phyloP scores from a whole-genome alignment of 306 rosid genomes.

The Cucurbita pepo region DNA sequence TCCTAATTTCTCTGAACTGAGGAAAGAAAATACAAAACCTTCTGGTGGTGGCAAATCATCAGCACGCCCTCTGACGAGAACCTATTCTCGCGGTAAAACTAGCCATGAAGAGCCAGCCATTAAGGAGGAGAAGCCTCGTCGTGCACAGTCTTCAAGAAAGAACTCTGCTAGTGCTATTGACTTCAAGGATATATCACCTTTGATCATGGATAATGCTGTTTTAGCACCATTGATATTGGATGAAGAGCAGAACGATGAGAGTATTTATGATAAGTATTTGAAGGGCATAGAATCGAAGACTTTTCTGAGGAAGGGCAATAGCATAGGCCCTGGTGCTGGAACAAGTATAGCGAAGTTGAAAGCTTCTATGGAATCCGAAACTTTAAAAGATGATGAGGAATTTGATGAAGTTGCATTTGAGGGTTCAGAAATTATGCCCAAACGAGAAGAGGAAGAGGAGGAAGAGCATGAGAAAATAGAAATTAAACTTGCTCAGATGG shows the following conservation, averaged over 20 bases:
- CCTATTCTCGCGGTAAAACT: slow-evolving; percentile 52
- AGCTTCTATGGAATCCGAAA: slow-evolving; percentile 39
- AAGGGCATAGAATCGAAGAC: slow-evolving; percentile 36
- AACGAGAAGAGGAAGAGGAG: slow-evolving; percentile 38
- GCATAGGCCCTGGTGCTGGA: slow-evolving; percentile 36
- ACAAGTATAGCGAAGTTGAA: slow-evolving; percentile 38
- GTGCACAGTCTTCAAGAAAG: slow-evolving; percentile 42
- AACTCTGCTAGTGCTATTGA: slow-evolving; percentile 47
- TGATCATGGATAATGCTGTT: slow-evolving; percentile 47
- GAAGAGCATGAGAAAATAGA: slow-evolving; percentile 34
- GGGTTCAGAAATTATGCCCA: slow-evolving; percentile 34
- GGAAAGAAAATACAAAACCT: slow-evolving; percentile 96
- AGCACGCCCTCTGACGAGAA: slow-evolving; percentile 52
- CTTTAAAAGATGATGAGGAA: slow-evolving; percentile 38
- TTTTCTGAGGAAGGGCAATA: slow-evolving; percentile 52
- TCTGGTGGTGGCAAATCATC: slow-evolving; percentile 51
- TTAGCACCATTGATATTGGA: slow-evolving; percentile 60
- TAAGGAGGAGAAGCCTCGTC: slow-evolving; percentile 71
- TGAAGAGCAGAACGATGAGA: slow-evolving; percentile 43
- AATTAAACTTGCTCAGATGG: slow-evolving; percentile 30
- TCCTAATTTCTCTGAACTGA: slow-evolving; percentile 87
- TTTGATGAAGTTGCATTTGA: slow-evolving; percentile 51
- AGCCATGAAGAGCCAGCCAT: slow-evolving; percentile 38
- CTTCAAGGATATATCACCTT: slow-evolving; percentile 35
- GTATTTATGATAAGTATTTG: slow-evolving; percentile 24